Conservation (phyloP, 768 basidiomycete species). For the Coprinellus micaceus region DNA sequence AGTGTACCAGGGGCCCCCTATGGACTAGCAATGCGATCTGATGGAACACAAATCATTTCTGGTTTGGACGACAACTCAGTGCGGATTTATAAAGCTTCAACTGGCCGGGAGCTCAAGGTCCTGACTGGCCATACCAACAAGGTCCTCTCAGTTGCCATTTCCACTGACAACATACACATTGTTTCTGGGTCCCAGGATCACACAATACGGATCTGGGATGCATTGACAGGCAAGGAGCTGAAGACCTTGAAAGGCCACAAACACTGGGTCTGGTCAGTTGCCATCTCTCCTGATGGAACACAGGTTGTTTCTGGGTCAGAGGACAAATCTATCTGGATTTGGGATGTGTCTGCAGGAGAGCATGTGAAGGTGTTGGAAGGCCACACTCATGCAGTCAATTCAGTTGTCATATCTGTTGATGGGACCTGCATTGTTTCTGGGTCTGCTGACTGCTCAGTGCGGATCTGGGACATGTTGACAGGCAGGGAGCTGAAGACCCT, state of each 20-base stretch:
- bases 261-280: conserved; percentile 14
- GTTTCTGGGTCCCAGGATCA: conserved; percentile 30
- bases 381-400: too few relatives aligned
- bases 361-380: not conserved
- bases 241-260: conserved; percentile 11
- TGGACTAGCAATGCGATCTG: too few relatives aligned
- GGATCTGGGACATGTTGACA: too few relatives aligned
- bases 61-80: conserved; percentile 12
- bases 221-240: conserved; percentile 7
- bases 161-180: not conserved
- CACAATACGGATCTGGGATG: conserved; percentile 18
- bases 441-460: too few relatives aligned
- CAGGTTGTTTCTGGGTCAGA: not conserved
- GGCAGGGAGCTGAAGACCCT: too few relatives aligned
- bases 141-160: not conserved
- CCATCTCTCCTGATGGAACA: conserved; percentile 13
- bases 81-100: not conserved
- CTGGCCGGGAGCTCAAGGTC: not conserved
- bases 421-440: too few relatives aligned
- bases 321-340: not conserved
- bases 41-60: conserved; percentile 16
- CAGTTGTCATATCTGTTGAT: too few relatives aligned
- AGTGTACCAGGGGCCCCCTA: too few relatives aligned
- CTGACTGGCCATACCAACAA: conserved; percentile 3
- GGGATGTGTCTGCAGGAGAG: not conserved